Evolutionary conservation across 768 basidiomycete species (phyloP), one percentile per base, ranked within the genome.

Genomic region (Boletus pseudopeckii): DNA sequence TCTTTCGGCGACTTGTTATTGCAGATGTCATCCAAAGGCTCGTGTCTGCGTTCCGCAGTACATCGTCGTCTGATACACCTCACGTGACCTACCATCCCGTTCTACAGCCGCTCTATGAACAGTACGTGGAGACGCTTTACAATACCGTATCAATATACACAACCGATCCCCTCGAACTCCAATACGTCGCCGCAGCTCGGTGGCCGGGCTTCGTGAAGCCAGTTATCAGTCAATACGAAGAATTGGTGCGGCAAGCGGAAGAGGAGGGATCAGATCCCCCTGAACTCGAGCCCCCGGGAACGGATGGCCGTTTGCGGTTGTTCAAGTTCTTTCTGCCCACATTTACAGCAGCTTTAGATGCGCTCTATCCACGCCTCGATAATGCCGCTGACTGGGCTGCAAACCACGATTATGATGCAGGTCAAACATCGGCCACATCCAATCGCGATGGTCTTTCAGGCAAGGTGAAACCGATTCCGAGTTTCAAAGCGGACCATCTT

Each of bases 131-230:
- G 7, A 73, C 80, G 10, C 67, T 92, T 3, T 81, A 81, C 63
- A 78, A 81, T 44, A 74, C 80, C 30, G 84, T 89, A 63, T 78
- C 77, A 20, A 76, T 81, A 7, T 90, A 84, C 67, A 83, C 81
- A 4, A 78, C 77, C 38, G 84, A 91, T 61, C 80, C 83, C 1
- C 66, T 81, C 45, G 90, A 92, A 63, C 74, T 92, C 1, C 77
- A 80, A 40, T 92, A 92, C 62, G 79, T 92, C 28, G 82, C 86
- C 3, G 83, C 86, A 0, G 86, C 90, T 7, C 78, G 84, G 20
- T 92, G 91, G 90, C 88, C 90, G 0, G 86, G 83, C 2, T 92
- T 90, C 59, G 78, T 86, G 1, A 78, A 83, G 50, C 89, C 90
- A 0, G 64, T 92, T 14, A 64, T 89, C 7, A 80, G 81, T 48